Percentiles rank a stretch among this genome's conserved stretches.
These are phyloP conservation scores for Termitomyces sp. DNA, from an alignment of 768 basidiomycete genomes.

Conservation along the genomic window DNA sequence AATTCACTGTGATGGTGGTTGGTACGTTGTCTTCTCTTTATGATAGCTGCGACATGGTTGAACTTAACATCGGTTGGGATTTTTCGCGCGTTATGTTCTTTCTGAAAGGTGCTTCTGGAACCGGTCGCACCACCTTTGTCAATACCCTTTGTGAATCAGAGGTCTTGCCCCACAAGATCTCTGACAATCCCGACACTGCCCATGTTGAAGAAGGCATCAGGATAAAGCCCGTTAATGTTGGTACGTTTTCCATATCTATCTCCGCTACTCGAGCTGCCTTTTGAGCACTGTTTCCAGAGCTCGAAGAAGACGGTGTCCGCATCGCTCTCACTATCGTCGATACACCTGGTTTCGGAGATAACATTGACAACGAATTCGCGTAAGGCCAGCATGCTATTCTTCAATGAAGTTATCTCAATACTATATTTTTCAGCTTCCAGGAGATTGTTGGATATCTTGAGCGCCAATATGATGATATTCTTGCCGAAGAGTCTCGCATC, in stretches of 20 bases:
- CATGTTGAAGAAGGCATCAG: conserved; percentile 92
- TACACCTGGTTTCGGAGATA: conserved; percentile 98
- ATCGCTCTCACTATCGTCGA: conserved; percentile 98
- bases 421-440: conserved; percentile 61
- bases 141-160: conserved; percentile 98
- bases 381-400: conserved; percentile 35
- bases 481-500: conserved; percentile 97
- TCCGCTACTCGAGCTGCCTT: neutral
- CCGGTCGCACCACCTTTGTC: conserved; percentile 96
- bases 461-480: conserved; percentile 97
- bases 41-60: neutral
- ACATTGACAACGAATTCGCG: conserved; percentile 98
- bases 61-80: conserved; percentile 8
- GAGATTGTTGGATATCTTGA: conserved; percentile 97
- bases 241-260: conserved; percentile 37
- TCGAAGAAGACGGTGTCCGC: conserved; percentile 97
- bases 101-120: conserved; percentile 85
- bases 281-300: conserved; percentile 46
- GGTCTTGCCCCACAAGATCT: conserved; percentile 82
- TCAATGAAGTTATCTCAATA: conserved; percentile 1
- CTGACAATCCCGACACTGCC: conserved; percentile 79
- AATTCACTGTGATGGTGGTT: conserved; percentile 97
- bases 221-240: conserved; percentile 93
- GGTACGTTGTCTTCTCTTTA: conserved; percentile 57
- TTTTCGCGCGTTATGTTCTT: conserved; percentile 15